Evolutionary conservation across 768 basidiomycete genomes (phyloP), one percentile per base, ranked within the genome.

Genomic region (Xerocomus brunneocitrinus): DNA sequence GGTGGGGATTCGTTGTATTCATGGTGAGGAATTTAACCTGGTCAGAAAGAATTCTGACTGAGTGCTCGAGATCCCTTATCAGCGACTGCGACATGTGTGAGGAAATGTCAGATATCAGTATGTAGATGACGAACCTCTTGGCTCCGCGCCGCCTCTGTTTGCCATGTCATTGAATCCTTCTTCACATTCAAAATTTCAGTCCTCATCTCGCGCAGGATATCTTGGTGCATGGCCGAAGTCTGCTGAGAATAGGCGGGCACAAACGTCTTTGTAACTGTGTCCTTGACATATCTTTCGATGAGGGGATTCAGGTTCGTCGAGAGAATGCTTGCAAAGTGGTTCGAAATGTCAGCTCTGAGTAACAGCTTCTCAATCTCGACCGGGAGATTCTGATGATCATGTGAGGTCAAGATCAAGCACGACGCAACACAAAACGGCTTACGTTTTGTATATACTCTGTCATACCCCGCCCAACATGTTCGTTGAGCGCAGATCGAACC

Each of bases 251-350:
- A 87, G 30, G 85, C 78, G 2, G 91, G 91, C 35, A 91, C 74
- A 62, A 94, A 80, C 0, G 77, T 82, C 71, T 88, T 84, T 12
- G 77, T 75, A 59, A 93, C 78, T 14, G 84, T 76, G 22, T 91
- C 89, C 73, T 89, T 91, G 66, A 94, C 82, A 60, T 91, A 86
- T 55, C 84, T 77, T 64, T 91, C 89, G 58, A 94, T 82, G 39
- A 86, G 67, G 12, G 91, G 91, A 4, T 84, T 84, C 56, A 93
- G 71, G 44, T 82, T 83, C 8, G 81, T 74, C 10, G 87, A 82
- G 53, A 94, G 76, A 19, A 87, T 80, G 55, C 83, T 83, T 3
- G 91, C 82, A 58, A 92, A 84, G 59, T 92, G 87, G 50, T 73
- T 79, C 8, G 86, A 82, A 51, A 94, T 79, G 59, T 90, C 88